Percentiles rank a stretch among this genome's conserved stretches.
phyloP scores from a whole-genome alignment of 345 rosid species.

The Cardamine chenopodiifolia region DNA sequence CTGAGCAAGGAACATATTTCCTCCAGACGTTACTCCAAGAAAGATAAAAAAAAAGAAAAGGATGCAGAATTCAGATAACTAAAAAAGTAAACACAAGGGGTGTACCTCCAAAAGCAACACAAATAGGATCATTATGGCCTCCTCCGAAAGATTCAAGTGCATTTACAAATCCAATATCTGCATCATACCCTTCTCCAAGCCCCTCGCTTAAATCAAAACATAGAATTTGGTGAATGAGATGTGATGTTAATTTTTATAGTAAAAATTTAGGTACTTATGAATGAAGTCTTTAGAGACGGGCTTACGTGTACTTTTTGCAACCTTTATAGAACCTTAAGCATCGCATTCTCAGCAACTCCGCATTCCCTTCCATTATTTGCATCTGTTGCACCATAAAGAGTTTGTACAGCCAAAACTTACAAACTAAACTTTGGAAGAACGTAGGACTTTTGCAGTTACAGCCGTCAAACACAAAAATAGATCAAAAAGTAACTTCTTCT shows the following conservation, averaged over 20 bases:
- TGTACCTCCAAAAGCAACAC: slow-evolving; percentile 77
- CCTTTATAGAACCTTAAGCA: slow-evolving; percentile 68
- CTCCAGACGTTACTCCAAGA: neutral
- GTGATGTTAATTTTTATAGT: neutral
- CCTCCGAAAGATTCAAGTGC: slow-evolving; percentile 79
- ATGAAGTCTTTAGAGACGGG: neutral
- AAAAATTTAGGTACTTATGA: neutral
- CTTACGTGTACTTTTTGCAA: slow-evolving; percentile 67
- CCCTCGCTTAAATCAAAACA: slow-evolving; percentile 52
- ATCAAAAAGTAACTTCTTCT: neutral
- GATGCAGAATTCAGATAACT: neutral
- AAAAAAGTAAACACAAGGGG: neutral
- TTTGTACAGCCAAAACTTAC: neutral
- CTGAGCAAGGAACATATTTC: slow-evolving; percentile 30
- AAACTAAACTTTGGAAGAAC: neutral
- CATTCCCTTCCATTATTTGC: slow-evolving; percentile 67
- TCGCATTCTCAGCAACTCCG: slow-evolving; percentile 57
- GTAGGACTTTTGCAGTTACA: neutral
- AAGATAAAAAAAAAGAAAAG: neutral
- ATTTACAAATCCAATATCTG: slow-evolving; percentile 63
- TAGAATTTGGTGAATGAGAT: neutral
- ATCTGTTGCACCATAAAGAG: slow-evolving; percentile 48
- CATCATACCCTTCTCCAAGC: slow-evolving; percentile 68
- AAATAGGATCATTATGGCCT: slow-evolving; percentile 68
- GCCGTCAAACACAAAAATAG: neutral